A percentile compares a stretch with the other conserved stretches of the same genome.
These are phyloP conservation scores for Sideroxylon spinosum DNA, from an alignment of 179 eudicot genomes.

Conservation along the genomic window DNA sequence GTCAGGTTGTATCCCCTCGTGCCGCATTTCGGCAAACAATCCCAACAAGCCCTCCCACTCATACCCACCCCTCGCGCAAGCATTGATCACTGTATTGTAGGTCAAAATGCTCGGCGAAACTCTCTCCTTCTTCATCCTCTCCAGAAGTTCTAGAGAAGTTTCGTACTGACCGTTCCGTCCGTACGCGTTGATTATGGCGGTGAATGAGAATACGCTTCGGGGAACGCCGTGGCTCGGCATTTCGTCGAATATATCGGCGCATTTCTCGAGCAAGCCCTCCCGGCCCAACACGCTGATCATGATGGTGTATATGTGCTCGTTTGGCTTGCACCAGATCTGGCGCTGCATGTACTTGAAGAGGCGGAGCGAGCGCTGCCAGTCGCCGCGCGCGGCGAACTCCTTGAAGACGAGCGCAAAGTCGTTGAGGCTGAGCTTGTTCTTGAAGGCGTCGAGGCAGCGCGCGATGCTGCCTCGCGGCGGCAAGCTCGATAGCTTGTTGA, in stretches of 20 bases:
- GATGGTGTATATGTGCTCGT: constrained; percentile 77
- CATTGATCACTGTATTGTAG: constrained; percentile 78
- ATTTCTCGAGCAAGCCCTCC: constrained; percentile 77
- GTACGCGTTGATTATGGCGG: constrained; percentile 80
- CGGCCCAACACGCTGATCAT: constrained; percentile 74
- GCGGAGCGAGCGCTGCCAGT: constrained; percentile 87
- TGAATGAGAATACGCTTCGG: constrained; percentile 75
- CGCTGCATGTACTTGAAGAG: constrained; percentile 93
- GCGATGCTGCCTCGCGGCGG: constrained; percentile 93
- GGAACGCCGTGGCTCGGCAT: constrained; percentile 64
- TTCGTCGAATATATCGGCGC: constrained; percentile 75
- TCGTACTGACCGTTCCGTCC: constrained; percentile 76
- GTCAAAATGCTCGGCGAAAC: constrained; percentile 71
- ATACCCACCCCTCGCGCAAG: constrained; percentile 89
- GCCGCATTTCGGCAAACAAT: constrained; percentile 91
- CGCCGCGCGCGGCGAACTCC: constrained; percentile 86
- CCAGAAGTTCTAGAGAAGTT: constrained; percentile 65
- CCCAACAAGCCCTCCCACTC: constrained; percentile 88
- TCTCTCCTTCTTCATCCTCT: constrained; percentile 75
- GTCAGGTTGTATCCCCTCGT: constrained; percentile 89
- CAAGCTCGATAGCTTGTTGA: constrained; percentile 77
- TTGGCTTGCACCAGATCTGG: constrained; percentile 96
- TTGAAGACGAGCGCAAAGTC: constrained; percentile 80
- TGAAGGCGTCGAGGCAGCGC: constrained; percentile 74
- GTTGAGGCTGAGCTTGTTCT: constrained; percentile 65